Base-by-base conservation (phyloP, 148 eudicot genomes). In the Persicaria maculosa region DNA sequence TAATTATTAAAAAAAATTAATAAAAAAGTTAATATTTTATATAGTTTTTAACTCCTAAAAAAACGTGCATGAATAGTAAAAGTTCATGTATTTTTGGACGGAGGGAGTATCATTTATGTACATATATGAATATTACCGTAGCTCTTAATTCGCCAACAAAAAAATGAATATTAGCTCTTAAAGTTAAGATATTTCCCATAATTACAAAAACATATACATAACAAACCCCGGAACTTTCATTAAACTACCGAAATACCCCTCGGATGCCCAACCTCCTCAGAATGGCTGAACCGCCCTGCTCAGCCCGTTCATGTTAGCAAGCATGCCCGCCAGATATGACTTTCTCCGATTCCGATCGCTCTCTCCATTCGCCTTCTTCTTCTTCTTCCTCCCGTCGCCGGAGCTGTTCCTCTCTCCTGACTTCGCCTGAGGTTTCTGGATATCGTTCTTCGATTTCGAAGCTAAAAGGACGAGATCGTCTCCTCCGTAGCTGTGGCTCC, bases 401-500 rank as follows among this genome's bases (percentile, higher is more conserved):
- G 36, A 44, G 75, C 17, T 20, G 16, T 47, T 6, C 52, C 25
- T 71, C 5, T 47, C 40, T 11, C 9, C 65, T 7, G 12, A 10
- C 59, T 16, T 73, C 53, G 8, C 72, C 57, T 43, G 77, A 74
- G 69, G 67, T 43, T 67, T 74, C 10, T 62, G 78, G 46, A 40
- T 25, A 11, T 68, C 48, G 12, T 44, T 61, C 7, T 74, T 44
- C 20, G 14, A 55, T 16, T 70, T 15, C 7, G 74, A 76, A 1
- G 74, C 68, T 25, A 79, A 50, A 68, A 91, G 87, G 46, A 91
- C 93, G 65, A 89, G 86, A 0, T 93, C 86, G 73, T 94, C 98
- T 68, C 87, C 85, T 0, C 98, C 98, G 31, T 91, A 93, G 72
- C 97, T 94, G 36, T 90, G 80, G 57, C 96, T 87, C 79, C 98